These are phyloP conservation scores for Xylaria sp. DNA, from an alignment of 495 filamentous ascomycete genomes.

Conservation along the genomic window DNA sequence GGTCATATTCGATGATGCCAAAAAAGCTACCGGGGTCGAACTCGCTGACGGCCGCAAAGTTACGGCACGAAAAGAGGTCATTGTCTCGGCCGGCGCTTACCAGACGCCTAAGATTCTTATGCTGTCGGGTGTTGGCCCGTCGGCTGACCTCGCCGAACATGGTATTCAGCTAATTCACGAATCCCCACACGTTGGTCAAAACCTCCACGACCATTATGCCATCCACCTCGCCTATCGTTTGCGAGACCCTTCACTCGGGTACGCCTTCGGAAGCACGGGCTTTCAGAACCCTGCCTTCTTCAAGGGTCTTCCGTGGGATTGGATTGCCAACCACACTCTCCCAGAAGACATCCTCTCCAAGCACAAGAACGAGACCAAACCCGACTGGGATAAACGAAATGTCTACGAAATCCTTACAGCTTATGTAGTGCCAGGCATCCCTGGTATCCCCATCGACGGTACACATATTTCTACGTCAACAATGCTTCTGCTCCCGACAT, in stretches of 20 bases:
- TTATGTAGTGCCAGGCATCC: constrained; percentile 27
- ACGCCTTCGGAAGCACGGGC: constrained; percentile 40
- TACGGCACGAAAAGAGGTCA: constrained; percentile 50
- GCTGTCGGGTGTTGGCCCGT: constrained; percentile 64
- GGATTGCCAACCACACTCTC: constrained; percentile 35
- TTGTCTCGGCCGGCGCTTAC: constrained; percentile 60
- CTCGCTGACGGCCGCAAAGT: constrained; percentile 37
- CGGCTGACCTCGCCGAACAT: constrained; percentile 51
- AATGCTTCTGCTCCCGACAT: constrained; percentile 45
- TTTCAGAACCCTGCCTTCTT: constrained; percentile 44
- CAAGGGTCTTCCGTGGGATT: constrained; percentile 45
- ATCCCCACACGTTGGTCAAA: constrained; percentile 58
- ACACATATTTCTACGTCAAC: constrained; percentile 45
- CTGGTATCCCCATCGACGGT: constrained; percentile 47
- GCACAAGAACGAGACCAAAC: constrained; percentile 32
- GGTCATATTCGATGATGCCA: constrained; percentile 37
- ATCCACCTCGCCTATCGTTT: constrained; percentile 41
- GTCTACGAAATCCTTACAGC: constrained; percentile 26
- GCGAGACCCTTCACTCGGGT: constrained; percentile 42
- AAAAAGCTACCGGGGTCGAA: constrained; percentile 37
- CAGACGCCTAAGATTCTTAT: constrained; percentile 63
- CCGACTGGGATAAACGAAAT: constrained; percentile 33
- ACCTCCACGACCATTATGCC: constrained; percentile 58
- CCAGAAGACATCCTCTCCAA: constrained; percentile 32
- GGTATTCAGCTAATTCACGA: constrained; percentile 53